Base-by-base conservation (phyloP, 495 filamentous ascomycete species). In the Talaromyces wortmannii region DNA sequence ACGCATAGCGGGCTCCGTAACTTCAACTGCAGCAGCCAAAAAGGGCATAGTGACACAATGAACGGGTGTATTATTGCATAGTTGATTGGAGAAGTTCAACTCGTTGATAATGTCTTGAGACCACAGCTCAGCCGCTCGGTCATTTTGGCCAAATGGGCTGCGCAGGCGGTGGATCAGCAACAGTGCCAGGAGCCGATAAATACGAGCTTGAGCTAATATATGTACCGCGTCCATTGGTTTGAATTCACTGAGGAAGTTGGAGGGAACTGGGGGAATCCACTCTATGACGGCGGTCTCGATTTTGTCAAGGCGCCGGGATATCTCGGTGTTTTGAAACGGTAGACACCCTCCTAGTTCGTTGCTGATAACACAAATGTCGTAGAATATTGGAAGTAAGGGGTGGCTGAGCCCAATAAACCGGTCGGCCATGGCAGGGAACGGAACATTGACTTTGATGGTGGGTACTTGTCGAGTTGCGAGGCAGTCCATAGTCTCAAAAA, bases 101-200 rank as follows among this genome's bases (percentile, higher is more conserved):
- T 52, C 50, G 31, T 40, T 52, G 16, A 52, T 44, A 29, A 52
- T 43, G 18, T 52, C 50, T 6, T 52, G 36, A 13, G 50, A 52
- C 50, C 50, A 52, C 29, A n/a, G 18, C 23, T 40, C 36, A 12
- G 50, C 50, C 36, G 43, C 31, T 5, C 10, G 18, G 42, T 52
- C 50, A 7, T 52, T 33, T 12, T 52, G 31, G 29, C 50, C 50
- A 44, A 71, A 55, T 7, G 66, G 60, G 43, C 65, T 66, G 36
- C 69, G 68, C 45, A 69, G 55, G 2, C 66, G 64, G 33, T 72
- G 69, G 46, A 69, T 61, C 13, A 69, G 42, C 17, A 72, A 55
- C 11, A 72, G 62, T 29, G 50, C 61, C 1, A 64, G 68, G 3
- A 65, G 50, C 2, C 67, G 62, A 55, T 72, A 72, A 5, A 66